Percentiles rank a stretch among this genome's conserved stretches.
These are phyloP conservation scores for Corynascus novoguineensis DNA, from an alignment of 495 filamentous ascomycete genomes.

Conservation along the genomic window DNA sequence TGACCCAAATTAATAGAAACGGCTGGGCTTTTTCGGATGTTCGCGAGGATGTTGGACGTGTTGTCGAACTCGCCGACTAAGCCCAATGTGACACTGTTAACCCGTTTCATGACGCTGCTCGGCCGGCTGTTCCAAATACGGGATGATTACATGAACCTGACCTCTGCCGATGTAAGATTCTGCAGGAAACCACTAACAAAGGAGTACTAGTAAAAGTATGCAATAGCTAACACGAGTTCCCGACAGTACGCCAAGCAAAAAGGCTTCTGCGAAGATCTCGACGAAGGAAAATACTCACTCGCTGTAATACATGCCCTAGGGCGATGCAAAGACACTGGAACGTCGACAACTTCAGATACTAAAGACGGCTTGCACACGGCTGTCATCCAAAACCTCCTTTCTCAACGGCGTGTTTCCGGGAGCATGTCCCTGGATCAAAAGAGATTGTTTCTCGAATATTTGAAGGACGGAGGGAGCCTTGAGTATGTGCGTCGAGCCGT, in stretches of 20 bases:
- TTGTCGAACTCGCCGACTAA: constrained; percentile 48
- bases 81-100: constrained; percentile 44
- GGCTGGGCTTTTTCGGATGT: constrained; percentile 56
- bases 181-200: not conserved
- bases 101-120: constrained; percentile 61
- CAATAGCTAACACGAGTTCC: not conserved
- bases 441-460: constrained; percentile 2
- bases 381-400: constrained; percentile 1
- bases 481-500: not conserved
- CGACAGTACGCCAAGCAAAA: constrained; percentile 42
- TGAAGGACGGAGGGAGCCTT: not conserved
- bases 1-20: too few species aligned
- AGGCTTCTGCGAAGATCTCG: constrained; percentile 53
- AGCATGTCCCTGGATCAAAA: constrained; percentile 6
- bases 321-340: not conserved
- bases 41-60: constrained; percentile 78
- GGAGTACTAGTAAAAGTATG: too few species aligned
- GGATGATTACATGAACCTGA: constrained; percentile 82
- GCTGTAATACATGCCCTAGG: constrained; percentile 38
- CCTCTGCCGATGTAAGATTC: constrained; percentile 11
- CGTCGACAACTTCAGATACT: too few species aligned
- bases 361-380: not conserved
- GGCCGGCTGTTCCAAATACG: constrained; percentile 82
- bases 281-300: constrained; percentile 53
- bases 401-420: constrained; percentile 2